Percentiles rank a stretch among this genome's conserved stretches.
Conservation (phyloP, 2,329 filamentous ascomycete genomes). For the Metarhizium humberi region DNA sequence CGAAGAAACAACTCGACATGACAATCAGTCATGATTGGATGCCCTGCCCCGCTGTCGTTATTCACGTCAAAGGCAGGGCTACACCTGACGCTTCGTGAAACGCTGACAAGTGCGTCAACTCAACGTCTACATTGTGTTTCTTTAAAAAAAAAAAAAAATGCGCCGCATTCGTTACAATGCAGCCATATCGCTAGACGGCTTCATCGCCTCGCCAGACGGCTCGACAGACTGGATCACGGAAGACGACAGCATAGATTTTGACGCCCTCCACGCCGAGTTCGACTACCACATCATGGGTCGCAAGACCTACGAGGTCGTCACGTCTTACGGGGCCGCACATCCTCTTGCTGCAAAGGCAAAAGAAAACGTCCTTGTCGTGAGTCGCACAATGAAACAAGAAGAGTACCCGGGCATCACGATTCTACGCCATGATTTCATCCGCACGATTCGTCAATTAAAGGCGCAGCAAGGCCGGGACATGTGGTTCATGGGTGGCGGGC, state of each 20-base stretch:
- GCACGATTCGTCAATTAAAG: conserved; percentile 14
- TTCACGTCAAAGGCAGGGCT: not conserved
- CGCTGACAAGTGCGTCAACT: no score
- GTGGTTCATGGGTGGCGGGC: conserved; percentile 27
- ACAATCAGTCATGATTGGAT: not conserved
- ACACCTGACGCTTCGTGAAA: not conserved
- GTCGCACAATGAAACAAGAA: conserved; percentile 9
- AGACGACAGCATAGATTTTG: conserved; percentile 23
- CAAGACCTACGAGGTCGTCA: conserved; percentile 23
- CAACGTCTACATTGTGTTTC: no score
- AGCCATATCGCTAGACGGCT: conserved; percentile 25
- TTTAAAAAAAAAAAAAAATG: conserved; percentile 5
- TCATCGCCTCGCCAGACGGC: conserved; percentile 21
- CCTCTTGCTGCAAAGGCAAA: conserved; percentile 12
- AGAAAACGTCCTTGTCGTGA: conserved; percentile 20
- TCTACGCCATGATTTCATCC: conserved; percentile 10
- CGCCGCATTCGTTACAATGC: conserved; percentile 21
- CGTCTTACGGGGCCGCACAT: conserved; percentile 9
- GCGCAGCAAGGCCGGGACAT: conserved; percentile 15
- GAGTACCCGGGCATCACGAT: conserved; percentile 15
- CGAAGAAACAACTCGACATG: not conserved
- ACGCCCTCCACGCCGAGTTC: conserved; percentile 20
- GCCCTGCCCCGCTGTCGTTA: not conserved
- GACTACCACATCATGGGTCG: conserved; percentile 26
- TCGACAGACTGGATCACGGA: conserved; percentile 21